A percentile compares a stretch with the other conserved stretches of the same genome.
Conservation (phyloP, 2,329 filamentous ascomycete species). For the Botrytis fabae region DNA sequence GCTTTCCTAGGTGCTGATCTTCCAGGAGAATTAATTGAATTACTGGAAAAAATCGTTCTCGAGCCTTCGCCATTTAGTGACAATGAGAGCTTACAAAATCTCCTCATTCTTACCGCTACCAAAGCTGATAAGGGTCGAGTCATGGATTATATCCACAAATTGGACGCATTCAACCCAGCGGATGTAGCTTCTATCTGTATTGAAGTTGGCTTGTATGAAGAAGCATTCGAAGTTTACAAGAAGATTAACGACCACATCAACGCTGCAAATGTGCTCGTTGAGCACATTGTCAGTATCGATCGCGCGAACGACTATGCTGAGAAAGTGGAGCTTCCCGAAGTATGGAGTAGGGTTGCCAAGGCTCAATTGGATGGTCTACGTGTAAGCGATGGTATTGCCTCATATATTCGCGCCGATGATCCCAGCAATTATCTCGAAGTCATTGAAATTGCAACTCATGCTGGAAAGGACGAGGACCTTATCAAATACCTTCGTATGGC, state of each 20-base stretch:
- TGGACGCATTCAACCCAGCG: constrained; percentile 85
- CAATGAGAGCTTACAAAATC: constrained; percentile 93
- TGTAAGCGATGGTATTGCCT: constrained; percentile 88
- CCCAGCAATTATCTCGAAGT: constrained; percentile 93
- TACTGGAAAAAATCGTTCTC: constrained; percentile 98
- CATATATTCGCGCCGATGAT: constrained; percentile 93
- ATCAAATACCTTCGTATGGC: constrained; percentile 97
- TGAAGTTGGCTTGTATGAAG: constrained; percentile 90
- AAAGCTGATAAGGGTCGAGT: constrained; percentile 95
- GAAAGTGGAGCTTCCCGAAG: constrained; percentile 87
- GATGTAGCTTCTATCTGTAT: constrained; percentile 94
- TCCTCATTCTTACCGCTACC: constrained; percentile 92
- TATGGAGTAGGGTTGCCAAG: constrained; percentile 98
- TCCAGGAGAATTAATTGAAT: constrained; percentile 90
- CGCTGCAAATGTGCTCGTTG: constrained; percentile 88
- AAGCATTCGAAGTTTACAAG: constrained; percentile 98
- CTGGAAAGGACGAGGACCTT: constrained; percentile 96
- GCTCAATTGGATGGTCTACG: constrained; percentile 95
- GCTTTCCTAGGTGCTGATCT: constrained; percentile 90
- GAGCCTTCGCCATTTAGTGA: constrained; percentile 99
- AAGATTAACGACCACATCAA: constrained; percentile 88
- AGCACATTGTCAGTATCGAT: constrained; percentile 97
- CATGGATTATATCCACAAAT: constrained; percentile 92
- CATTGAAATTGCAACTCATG: constrained; percentile 91
- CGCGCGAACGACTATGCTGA: constrained; percentile 95